These are phyloP conservation scores for Lepidium sativum DNA, from an alignment of 345 rosid genomes.

Conservation along the genomic window DNA sequence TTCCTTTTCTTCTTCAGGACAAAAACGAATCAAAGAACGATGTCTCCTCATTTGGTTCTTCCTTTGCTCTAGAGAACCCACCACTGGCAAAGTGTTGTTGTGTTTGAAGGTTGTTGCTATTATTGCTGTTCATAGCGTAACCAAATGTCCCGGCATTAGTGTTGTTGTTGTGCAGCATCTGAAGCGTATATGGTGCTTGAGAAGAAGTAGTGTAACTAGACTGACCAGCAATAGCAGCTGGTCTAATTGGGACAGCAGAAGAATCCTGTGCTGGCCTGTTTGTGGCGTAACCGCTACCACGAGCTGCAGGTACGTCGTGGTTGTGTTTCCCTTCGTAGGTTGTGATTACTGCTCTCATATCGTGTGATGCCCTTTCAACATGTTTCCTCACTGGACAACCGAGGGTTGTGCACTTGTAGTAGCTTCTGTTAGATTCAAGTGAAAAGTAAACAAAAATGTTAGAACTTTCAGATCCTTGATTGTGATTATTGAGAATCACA, in stretches of 20 bases:
- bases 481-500: background rate
- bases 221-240: slow-evolving; percentile 41
- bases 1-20: slow-evolving; percentile 20
- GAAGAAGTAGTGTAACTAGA: slow-evolving; percentile 30
- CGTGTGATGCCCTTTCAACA: slow-evolving; percentile 90
- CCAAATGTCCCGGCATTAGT: slow-evolving; percentile 29
- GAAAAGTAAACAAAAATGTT: background rate
- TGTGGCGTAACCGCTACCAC: slow-evolving; percentile 62
- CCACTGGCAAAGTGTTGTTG: slow-evolving; percentile 27
- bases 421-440: slow-evolving; percentile 54
- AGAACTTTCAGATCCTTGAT: background rate
- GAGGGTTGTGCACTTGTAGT: slow-evolving; percentile 82
- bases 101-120: slow-evolving; percentile 15
- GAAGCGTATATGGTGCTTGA: slow-evolving; percentile 37
- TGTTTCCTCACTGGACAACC: slow-evolving; percentile 91
- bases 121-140: slow-evolving; percentile 35
- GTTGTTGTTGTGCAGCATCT: slow-evolving; percentile 41
- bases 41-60: slow-evolving; percentile 55
- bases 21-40: slow-evolving; percentile 45
- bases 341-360: slow-evolving; percentile 70
- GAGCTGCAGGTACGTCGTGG: slow-evolving; percentile 85
- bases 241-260: slow-evolving; percentile 46
- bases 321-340: slow-evolving; percentile 93
- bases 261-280: no score
- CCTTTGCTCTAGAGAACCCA: slow-evolving; percentile 48